These are phyloP conservation scores for Saitozyma podzolica DNA, from an alignment of 768 basidiomycete genomes.

Conservation along the genomic window DNA sequence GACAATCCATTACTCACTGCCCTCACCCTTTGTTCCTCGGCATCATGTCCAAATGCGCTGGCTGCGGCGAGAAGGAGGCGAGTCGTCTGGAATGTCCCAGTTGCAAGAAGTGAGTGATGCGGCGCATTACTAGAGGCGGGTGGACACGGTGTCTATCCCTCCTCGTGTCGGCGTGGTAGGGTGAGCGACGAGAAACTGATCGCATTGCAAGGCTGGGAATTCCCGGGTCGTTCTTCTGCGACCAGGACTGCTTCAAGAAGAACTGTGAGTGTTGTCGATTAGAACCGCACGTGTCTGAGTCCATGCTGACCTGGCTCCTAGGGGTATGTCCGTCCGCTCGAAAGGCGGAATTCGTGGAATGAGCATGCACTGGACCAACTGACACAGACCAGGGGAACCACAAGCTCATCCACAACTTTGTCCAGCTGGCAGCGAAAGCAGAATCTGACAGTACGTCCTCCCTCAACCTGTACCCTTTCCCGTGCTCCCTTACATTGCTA, in stretches of 20 bases:
- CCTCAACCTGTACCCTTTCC: background rate
- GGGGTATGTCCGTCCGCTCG: constrained; percentile 6
- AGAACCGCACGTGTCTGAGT: constrained; percentile 33
- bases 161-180: background rate
- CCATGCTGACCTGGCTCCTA: too few species aligned
- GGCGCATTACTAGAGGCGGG: too few species aligned
- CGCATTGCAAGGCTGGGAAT: constrained; percentile 51
- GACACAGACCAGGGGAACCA: constrained; percentile 37
- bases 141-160: constrained; percentile 13
- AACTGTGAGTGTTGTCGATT: constrained; percentile 66
- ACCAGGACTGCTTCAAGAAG: constrained; percentile 93
- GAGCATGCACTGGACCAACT: constrained; percentile 11
- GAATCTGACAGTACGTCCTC: constrained; percentile 42
- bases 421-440: constrained; percentile 49
- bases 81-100: constrained; percentile 89
- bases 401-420: constrained; percentile 49
- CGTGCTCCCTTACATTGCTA: too few species aligned
- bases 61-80: constrained; percentile 70
- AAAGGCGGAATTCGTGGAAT: background rate
- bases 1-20: too few species aligned
- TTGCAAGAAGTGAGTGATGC: constrained; percentile 72
- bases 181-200: constrained; percentile 1
- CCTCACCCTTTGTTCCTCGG: too few species aligned
- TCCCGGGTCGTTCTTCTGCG: constrained; percentile 67
- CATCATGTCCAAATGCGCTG: constrained; percentile 46